phyloP scores from a whole-genome alignment of 352 stramenopile genomes.

The Pythium angustatum region DNA sequence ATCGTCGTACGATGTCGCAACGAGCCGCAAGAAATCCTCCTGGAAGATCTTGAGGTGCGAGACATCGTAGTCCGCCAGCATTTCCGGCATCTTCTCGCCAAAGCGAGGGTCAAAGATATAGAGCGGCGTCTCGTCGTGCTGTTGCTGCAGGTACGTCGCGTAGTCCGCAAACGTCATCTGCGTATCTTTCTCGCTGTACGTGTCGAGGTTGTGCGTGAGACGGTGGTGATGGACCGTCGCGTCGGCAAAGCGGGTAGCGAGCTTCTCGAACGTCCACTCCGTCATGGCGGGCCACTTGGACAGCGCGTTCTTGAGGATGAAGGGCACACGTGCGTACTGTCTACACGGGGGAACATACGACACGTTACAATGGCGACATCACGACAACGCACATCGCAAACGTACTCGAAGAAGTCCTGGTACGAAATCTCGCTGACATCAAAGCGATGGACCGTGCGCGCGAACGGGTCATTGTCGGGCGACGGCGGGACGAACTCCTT shows the following conservation, averaged over 20 bases:
- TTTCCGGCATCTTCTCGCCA: slow-evolving; percentile 74
- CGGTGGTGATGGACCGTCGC: slow-evolving; percentile 48
- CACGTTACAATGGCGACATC: background rate
- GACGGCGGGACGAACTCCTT: slow-evolving; percentile 49
- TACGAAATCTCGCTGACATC: slow-evolving; percentile 62
- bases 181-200: slow-evolving; percentile 54
- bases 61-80: slow-evolving; percentile 71
- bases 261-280: slow-evolving; percentile 75
- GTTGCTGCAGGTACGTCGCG: slow-evolving; percentile 53
- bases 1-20: slow-evolving; percentile 14
- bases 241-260: slow-evolving; percentile 53
- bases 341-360: slow-evolving; percentile 22
- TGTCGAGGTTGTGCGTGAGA: slow-evolving; percentile 85
- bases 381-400: background rate
- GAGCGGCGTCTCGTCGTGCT: slow-evolving; percentile 83
- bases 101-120: slow-evolving; percentile 89
- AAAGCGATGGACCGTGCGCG: slow-evolving; percentile 56
- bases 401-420: slow-evolving; percentile 73
- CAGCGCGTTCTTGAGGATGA: slow-evolving; percentile 76
- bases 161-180: slow-evolving; percentile 84
- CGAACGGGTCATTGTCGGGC: slow-evolving; percentile 43
- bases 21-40: slow-evolving; percentile 62
- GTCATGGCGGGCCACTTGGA: slow-evolving; percentile 68
- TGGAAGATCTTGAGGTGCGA: slow-evolving; percentile 68
- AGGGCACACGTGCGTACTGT: slow-evolving; percentile 67